These are phyloP conservation scores for Antrodiella citrinella DNA, from an alignment of 768 basidiomycete genomes.

Conservation along the genomic window DNA sequence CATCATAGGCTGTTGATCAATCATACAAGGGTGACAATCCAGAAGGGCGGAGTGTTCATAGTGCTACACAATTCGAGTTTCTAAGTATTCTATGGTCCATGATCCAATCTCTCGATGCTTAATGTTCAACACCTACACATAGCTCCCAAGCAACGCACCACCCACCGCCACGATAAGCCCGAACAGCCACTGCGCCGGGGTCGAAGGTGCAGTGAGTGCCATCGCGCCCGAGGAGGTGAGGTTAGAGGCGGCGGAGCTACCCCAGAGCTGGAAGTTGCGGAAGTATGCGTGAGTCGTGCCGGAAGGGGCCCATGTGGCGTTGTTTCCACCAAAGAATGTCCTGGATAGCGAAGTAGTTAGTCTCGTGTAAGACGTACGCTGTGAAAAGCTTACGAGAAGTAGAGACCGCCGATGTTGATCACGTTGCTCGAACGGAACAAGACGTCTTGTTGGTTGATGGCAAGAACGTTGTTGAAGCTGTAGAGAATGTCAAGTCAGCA, in stretches of 20 bases:
- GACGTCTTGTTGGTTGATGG: conserved; percentile 49
- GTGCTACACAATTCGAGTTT: too few relatives aligned
- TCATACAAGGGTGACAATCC: too few relatives aligned
- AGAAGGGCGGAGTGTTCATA: too few relatives aligned
- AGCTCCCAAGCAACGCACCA: background rate
- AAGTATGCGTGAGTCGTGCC: conserved; percentile 64
- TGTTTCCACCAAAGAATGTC: conserved; percentile 78
- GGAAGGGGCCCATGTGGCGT: conserved; percentile 66
- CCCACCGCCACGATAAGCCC: background rate
- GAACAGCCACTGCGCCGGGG: background rate
- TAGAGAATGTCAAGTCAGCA: background rate
- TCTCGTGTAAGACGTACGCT: background rate
- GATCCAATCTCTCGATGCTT: too few relatives aligned
- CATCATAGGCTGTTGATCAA: too few relatives aligned
- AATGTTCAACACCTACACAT: background rate
- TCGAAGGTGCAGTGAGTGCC: background rate
- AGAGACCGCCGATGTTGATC: conserved; percentile 59
- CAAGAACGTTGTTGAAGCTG: conserved; percentile 65
- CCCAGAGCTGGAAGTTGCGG: conserved; percentile 66
- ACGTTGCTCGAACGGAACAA: conserved; percentile 50
- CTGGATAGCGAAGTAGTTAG: conserved; percentile 26
- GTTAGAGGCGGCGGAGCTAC: conserved; percentile 41
- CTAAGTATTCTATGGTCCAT: too few relatives aligned
- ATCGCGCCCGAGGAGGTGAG: conserved; percentile 15
- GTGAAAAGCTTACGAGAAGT: conserved; percentile 55